These are phyloP conservation scores for Hypericum perforatum DNA, from an alignment of 345 rosid genomes.

Conservation along the genomic window DNA sequence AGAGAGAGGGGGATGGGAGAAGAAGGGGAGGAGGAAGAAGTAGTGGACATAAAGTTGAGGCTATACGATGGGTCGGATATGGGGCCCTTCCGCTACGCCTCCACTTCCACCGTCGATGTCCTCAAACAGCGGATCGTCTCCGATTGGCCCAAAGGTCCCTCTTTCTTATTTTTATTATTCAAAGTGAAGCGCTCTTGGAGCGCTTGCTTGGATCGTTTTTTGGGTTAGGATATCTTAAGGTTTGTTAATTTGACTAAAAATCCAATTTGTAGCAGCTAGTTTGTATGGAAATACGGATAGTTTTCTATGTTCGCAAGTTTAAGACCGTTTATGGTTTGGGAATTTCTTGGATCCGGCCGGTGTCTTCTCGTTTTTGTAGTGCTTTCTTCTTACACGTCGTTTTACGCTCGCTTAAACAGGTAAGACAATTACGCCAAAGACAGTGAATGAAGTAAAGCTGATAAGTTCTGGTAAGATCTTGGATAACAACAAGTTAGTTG, in stretches of 20 bases:
- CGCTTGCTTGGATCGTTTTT: not conserved
- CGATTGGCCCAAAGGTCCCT: constrained; percentile 99
- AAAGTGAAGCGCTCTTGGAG: not conserved
- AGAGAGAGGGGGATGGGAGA: no score
- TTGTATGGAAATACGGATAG: no score
- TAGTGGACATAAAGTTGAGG: constrained; percentile 77
- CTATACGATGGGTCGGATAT: constrained; percentile 86
- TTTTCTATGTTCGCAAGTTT: no score
- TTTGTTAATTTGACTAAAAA: no score
- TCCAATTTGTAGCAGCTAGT: no score
- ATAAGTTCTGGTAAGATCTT: constrained; percentile 79
- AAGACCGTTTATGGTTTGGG: no score
- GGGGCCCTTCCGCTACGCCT: constrained; percentile 79
- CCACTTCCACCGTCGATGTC: constrained; percentile 74
- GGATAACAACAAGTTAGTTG: constrained; percentile 77
- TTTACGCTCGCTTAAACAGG: constrained; percentile 26
- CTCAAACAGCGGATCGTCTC: constrained; percentile 84
- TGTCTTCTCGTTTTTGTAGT: no score
- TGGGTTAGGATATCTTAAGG: not conserved
- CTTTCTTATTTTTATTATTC: constrained; percentile 12
- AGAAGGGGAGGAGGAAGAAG: constrained; percentile 79
- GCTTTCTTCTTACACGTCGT: not conserved
- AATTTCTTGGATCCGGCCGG: no score
- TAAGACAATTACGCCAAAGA: constrained; percentile 62
- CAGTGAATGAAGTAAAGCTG: constrained; percentile 73